These are phyloP conservation scores for Stemphylium vesicarium DNA, from an alignment of 2,329 filamentous ascomycete genomes.

Conservation along the genomic window DNA sequence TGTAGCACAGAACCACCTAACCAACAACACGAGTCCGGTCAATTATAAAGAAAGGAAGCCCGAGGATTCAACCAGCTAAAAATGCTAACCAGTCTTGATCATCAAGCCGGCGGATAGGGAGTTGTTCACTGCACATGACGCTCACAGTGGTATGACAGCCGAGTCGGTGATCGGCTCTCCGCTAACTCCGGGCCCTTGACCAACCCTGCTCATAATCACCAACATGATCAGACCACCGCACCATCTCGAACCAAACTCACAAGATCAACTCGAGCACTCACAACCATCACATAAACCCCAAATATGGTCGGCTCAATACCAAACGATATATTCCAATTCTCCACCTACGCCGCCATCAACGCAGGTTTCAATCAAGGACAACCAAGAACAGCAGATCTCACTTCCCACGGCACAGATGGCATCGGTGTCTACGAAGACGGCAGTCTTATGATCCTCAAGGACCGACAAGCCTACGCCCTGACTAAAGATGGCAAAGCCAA, in stretches of 20 bases:
- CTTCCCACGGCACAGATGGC: constrained; percentile 52
- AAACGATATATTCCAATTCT: constrained; percentile 56
- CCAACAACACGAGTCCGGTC: too few relatives aligned
- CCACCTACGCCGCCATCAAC: constrained; percentile 46
- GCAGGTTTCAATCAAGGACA: constrained; percentile 46
- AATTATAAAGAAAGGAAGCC: too few relatives aligned
- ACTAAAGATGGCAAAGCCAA: constrained; percentile 38
- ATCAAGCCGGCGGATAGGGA: background rate
- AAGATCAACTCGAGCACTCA: background rate
- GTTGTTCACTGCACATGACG: background rate
- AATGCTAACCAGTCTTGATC: too few relatives aligned
- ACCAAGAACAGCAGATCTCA: constrained; percentile 46
- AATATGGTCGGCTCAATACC: constrained; percentile 50
- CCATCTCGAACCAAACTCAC: background rate
- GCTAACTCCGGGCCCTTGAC: constrained; percentile 10
- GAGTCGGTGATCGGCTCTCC: constrained; percentile 18
- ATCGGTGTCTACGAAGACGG: constrained; percentile 53
- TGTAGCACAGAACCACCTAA: too few relatives aligned
- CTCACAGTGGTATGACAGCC: constrained; percentile 5
- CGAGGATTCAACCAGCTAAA: background rate
- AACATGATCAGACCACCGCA: constrained; percentile 42
- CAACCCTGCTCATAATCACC: background rate
- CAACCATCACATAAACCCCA: background rate
- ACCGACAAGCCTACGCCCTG: constrained; percentile 44
- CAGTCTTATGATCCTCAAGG: constrained; percentile 47